A percentile compares a stretch with the other conserved stretches of the same genome.
phyloP scores from a whole-genome alignment of 176 grass and related monocot species.

The Coix lacrymajobi region DNA sequence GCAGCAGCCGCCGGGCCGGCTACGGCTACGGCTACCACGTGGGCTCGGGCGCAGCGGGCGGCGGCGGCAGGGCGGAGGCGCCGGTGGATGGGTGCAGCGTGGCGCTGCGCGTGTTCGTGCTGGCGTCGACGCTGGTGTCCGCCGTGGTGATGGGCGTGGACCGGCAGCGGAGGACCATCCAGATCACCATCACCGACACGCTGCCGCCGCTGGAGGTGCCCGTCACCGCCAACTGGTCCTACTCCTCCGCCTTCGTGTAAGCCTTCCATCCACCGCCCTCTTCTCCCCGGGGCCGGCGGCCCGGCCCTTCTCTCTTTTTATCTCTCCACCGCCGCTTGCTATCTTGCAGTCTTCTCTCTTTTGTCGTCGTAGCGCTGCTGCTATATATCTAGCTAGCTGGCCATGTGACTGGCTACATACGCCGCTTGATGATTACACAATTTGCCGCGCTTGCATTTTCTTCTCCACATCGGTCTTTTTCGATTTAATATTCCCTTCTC shows the following conservation, averaged over 20 bases:
- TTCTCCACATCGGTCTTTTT: too few species aligned
- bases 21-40: not conserved
- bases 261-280: not conserved
- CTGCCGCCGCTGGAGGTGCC: conserved; percentile 45
- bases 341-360: too few species aligned
- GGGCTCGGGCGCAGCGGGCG: not conserved
- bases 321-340: not conserved
- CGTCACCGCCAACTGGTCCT: conserved; percentile 56
- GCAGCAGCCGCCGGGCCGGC: conserved; percentile 22
- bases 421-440: too few species aligned
- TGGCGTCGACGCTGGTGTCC: conserved; percentile 48
- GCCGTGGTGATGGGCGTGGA: conserved; percentile 57
- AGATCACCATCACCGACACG: conserved; percentile 26
- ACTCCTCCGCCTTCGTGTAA: conserved; percentile 81
- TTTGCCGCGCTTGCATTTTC: too few species aligned
- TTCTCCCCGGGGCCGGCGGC: too few species aligned
- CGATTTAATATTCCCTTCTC: too few species aligned
- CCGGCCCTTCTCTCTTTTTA: not conserved
- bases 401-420: too few species aligned
- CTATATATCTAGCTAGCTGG: too few species aligned
- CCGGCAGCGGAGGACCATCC: conserved; percentile 42
- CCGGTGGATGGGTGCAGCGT: conserved; percentile 21
- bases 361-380: too few species aligned
- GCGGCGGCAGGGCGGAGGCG: not conserved
- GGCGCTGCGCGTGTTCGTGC: conserved; percentile 35